Evolutionary conservation across 1,284 basidiomycete genomes (phyloP), one percentile per base, ranked within the genome.

Genomic region (Tilletia caries): DNA sequence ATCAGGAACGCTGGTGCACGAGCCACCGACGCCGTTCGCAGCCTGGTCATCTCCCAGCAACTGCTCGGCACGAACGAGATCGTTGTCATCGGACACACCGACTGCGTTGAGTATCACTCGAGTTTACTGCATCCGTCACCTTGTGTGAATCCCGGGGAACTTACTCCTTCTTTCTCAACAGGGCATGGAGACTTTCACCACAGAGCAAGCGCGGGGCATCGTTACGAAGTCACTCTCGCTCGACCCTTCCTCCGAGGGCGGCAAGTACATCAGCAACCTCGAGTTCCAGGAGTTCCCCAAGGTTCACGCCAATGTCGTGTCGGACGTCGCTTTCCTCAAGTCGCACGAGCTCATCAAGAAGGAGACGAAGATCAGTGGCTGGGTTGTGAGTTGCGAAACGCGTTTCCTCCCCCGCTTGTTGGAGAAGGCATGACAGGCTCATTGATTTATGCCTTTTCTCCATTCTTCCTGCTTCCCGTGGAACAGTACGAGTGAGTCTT

Each of bases 271-370:
- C 18, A 52, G 64, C 41, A 15, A 43, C 12, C 44, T 70, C 25
- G 60, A 70, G 15, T 70, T 70, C 33, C 66, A 69, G 18, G 67
- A 60, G 18, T 70, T 70, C 27, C 65, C 64, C 34, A 54, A 69
- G 50, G 43, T 69, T 8, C 54, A 70, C 5, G 50, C 27, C 27
- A 67, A 67, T 25, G 68, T 70, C 1, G 44, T 60, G 34, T 37
- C 44, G 18, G 68, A 70, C 60, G 68, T 70, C 29, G 33, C 65
- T 27, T 70, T 67, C 68, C 65, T 70, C 18, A 65, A 65, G 58
- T 33, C 58, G 10, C 58, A 62, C 58, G 27, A 25, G 27, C 29
- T 62, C 2, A 62, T 62, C 58, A 62, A 62, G 58, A 62, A 62
- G 58, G 58, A 62, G 29, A 62, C 27, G 29, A 62, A 33, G 6